Evolutionary conservation across 495 filamentous ascomycete species (phyloP).

Genomic region (Evernia prunastri): DNA sequence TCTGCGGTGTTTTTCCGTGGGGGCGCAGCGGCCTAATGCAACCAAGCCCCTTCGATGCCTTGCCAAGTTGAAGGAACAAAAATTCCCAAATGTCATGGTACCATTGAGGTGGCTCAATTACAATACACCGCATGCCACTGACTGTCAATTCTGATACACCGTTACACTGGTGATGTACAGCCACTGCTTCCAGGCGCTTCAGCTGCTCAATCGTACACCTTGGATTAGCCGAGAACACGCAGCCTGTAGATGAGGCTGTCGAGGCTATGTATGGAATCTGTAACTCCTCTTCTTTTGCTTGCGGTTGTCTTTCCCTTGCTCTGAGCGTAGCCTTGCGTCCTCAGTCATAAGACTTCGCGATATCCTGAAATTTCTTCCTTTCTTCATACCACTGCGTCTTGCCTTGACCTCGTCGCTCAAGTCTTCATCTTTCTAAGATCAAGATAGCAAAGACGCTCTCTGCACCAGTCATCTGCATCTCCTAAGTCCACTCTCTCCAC

Average conservation of each 20-base stretch:
- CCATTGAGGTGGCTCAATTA: not conserved
- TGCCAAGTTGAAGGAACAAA: not conserved
- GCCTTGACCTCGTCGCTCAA: not conserved
- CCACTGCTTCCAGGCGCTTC: not conserved
- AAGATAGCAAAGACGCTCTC: not conserved
- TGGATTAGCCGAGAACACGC: not conserved
- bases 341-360: not conserved
- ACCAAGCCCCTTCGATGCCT: not conserved
- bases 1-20: not conserved
- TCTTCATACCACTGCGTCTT: not conserved
- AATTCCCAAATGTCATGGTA: not conserved
- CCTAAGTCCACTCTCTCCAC: not conserved
- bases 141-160: not conserved
- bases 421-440: not conserved
- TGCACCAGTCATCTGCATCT: not conserved
- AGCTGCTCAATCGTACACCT: not conserved
- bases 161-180: not conserved
- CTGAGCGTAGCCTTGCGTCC: not conserved
- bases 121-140: not conserved
- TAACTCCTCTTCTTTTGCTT: not conserved
- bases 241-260: conserved; percentile 4
- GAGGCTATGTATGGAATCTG: not conserved
- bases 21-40: conserved; percentile 1
- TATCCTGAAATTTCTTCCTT: not conserved
- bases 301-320: not conserved